Evolutionary conservation across 768 basidiomycete species (phyloP).

Genomic region (Rubroboletus pulcherrimus): DNA sequence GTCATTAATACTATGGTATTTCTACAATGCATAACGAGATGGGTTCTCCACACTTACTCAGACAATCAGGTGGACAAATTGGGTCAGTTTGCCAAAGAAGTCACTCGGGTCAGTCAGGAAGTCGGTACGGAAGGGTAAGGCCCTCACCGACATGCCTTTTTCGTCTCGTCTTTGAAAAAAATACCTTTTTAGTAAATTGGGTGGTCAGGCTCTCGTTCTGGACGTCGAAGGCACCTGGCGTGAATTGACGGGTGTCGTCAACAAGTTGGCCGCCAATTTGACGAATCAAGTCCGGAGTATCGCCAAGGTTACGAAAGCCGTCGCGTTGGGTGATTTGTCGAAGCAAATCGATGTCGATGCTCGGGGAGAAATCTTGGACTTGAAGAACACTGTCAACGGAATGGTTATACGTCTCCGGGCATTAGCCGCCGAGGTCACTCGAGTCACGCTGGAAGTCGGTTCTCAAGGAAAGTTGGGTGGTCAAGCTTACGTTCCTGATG

Average conservation of each 20-base stretch:
- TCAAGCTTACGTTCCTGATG: slow-evolving; percentile 83
- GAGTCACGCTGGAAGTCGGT: slow-evolving; percentile 82
- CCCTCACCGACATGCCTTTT: slow-evolving; percentile 9
- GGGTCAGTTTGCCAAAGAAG: slow-evolving; percentile 87
- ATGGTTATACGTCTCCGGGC: slow-evolving; percentile 53
- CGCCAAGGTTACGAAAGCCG: slow-evolving; percentile 64
- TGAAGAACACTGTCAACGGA: slow-evolving; percentile 60
- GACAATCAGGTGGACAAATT: slow-evolving; percentile 57
- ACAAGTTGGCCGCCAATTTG: slow-evolving; percentile 75
- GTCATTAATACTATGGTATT: slow-evolving; percentile 67
- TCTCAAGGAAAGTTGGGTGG: slow-evolving; percentile 87
- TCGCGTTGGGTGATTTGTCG: slow-evolving; percentile 83
- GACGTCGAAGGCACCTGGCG: slow-evolving; percentile 92
- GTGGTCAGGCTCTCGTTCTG: slow-evolving; percentile 80
- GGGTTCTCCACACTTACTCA: slow-evolving; percentile 10
- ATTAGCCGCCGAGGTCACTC: slow-evolving; percentile 77
- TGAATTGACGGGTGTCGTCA: slow-evolving; percentile 78
- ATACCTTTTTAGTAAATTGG: slow-evolving; percentile 53
- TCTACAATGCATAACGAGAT: background rate
- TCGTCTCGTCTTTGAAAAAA: slow-evolving; percentile 15
- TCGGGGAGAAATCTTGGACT: slow-evolving; percentile 83
- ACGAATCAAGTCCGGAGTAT: slow-evolving; percentile 58
- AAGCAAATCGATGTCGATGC: slow-evolving; percentile 92
- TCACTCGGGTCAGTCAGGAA: slow-evolving; percentile 80
- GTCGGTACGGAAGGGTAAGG: slow-evolving; percentile 76